A percentile compares a stretch with the other conserved stretches of the same genome.
These are phyloP conservation scores for Eucalyptus lansdowneana DNA, from an alignment of 345 rosid species.

Conservation along the genomic window DNA sequence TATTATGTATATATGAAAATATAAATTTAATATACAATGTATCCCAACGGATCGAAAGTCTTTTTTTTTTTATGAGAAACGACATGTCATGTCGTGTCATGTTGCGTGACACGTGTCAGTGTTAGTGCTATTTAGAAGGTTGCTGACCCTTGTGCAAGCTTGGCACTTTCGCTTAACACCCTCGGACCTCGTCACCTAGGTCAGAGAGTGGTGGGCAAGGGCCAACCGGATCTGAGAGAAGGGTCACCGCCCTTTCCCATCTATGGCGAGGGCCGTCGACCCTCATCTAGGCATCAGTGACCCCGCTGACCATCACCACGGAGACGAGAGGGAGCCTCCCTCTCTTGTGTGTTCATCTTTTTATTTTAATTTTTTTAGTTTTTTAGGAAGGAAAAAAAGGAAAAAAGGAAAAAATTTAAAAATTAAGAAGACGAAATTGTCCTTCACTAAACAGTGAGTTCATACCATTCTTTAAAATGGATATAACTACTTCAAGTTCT, in stretches of 20 bases:
- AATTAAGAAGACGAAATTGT: fast-evolving
- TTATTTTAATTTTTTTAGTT: no score
- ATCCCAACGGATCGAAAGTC: fast-evolving
- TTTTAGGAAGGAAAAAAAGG: no score
- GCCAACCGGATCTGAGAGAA: fast-evolving
- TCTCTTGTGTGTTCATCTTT: no score
- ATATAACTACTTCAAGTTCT: fast-evolving
- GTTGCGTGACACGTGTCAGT: fast-evolving
- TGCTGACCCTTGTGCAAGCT: fast-evolving
- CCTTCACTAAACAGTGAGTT: no score
- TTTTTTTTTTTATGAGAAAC: no score
- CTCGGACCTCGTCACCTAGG: fast-evolving
- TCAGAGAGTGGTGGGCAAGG: fast-evolving
- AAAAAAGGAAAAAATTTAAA: no score
- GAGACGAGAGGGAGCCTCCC: no score
- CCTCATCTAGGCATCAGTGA: fast-evolving
- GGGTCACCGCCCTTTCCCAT: no score
- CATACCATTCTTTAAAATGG: fast-evolving
- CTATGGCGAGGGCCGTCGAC: fast-evolving
- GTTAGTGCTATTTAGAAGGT: fast-evolving
- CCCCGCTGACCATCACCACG: fast-evolving
- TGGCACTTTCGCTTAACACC: fast-evolving
- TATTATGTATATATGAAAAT: no score
- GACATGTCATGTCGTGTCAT: fast-evolving
- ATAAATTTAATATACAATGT: no score